A percentile compares a stretch with the other conserved stretches of the same genome.
These are phyloP conservation scores for Ophiocytium majus DNA, from an alignment of 352 stramenopile genomes.

Conservation along the genomic window DNA sequence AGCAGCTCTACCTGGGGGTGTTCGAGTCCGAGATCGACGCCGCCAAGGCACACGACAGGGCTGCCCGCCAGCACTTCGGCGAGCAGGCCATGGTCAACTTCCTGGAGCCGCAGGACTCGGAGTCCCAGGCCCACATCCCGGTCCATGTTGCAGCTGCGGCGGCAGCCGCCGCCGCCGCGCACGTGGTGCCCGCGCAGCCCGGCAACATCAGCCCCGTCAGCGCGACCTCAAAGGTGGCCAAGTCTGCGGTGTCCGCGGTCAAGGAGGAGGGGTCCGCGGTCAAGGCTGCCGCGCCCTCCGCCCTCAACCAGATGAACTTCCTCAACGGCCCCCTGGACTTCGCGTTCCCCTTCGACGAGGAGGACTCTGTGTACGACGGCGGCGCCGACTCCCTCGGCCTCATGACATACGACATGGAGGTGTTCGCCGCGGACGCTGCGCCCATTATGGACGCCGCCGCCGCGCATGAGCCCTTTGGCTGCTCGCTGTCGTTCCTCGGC, in stretches of 20 bases:
- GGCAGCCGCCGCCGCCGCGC: neutral
- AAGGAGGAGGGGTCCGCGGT: neutral
- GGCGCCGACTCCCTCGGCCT: neutral
- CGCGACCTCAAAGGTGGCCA: conserved; percentile 10
- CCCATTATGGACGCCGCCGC: neutral
- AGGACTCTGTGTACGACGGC: too few relatives aligned
- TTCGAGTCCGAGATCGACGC: conserved; percentile 55
- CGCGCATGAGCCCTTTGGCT: neutral
- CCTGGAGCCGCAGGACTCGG: neutral
- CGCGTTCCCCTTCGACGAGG: conserved; percentile 20
- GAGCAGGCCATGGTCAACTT: conserved; percentile 55
- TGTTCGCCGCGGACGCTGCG: too few relatives aligned
- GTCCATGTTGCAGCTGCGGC: too few relatives aligned
- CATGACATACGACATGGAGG: conserved; percentile 11
- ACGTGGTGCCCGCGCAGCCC: neutral
- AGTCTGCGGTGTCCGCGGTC: neutral
- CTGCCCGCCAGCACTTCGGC: conserved; percentile 54
- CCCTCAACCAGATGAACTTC: neutral
- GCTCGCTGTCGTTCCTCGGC: neutral
- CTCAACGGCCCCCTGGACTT: neutral
- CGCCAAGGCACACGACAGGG: conserved; percentile 54
- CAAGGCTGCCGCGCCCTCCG: neutral
- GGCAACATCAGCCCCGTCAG: conserved; percentile 22
- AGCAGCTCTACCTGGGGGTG: conserved; percentile 56
- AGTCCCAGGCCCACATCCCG: conserved; percentile 3